Evolutionary conservation across 2,329 filamentous ascomycete genomes (phyloP).

Genomic region (Tympanopsis confertula): DNA sequence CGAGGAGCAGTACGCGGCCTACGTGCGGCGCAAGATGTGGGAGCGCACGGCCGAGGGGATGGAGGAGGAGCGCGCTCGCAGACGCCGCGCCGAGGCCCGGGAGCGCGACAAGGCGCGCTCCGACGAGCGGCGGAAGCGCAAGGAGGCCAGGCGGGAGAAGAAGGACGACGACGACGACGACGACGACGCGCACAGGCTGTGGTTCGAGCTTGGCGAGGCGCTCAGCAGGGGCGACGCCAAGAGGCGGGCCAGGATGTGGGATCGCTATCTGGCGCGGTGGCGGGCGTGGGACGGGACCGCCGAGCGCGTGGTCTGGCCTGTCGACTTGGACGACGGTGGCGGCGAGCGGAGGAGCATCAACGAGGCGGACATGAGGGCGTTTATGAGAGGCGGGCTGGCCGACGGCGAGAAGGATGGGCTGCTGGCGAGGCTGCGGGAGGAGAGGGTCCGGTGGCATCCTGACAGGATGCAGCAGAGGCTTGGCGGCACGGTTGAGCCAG

Average conservation of each 20-base stretch:
- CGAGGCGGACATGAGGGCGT: constrained; percentile 51
- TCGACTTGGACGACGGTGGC: constrained; percentile 65
- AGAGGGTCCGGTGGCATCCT: constrained; percentile 90
- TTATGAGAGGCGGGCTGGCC: constrained; percentile 45
- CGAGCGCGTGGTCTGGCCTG: constrained; percentile 4
- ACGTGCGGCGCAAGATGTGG: constrained; percentile 86
- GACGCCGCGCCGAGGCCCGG: constrained; percentile 37
- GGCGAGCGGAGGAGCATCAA: constrained; percentile 43
- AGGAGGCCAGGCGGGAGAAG: no score
- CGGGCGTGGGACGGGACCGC: constrained; percentile 13
- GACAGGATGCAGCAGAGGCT: constrained; percentile 93
- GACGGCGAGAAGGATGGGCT: constrained; percentile 29
- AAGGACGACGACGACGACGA: no score
- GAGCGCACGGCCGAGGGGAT: constrained; percentile 82
- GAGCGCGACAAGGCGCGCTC: constrained; percentile 30
- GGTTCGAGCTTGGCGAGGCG: no score
- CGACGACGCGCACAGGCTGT: no score
- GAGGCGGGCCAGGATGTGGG: no score
- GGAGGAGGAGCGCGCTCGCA: constrained; percentile 63
- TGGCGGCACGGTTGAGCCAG: constrained; percentile 59
- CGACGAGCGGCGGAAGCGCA: constrained; percentile 25
- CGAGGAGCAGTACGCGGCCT: constrained; percentile 81
- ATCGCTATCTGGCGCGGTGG: no score
- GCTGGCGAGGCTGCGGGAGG: constrained; percentile 55
- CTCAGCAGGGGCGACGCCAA: no score